These are phyloP conservation scores for Mycena rebaudengoi DNA, from an alignment of 768 basidiomycete species.

Conservation along the genomic window DNA sequence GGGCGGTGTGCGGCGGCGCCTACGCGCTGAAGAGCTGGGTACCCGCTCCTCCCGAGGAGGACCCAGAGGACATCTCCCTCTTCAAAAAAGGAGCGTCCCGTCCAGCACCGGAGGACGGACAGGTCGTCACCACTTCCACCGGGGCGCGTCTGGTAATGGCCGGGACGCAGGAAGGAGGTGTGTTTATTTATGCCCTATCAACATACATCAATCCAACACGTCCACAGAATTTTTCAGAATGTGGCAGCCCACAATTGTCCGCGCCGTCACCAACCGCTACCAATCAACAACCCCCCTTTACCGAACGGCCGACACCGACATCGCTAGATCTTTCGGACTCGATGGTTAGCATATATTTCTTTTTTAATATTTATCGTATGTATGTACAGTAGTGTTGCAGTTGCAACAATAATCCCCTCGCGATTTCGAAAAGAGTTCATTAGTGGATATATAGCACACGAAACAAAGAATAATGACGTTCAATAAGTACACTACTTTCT, in stretches of 20 bases:
- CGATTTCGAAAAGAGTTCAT: no score
- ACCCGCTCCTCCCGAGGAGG: conserved; percentile 32
- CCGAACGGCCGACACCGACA: conserved; percentile 23
- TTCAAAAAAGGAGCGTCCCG: conserved; percentile 24
- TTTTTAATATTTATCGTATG: no score
- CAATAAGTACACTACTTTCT: conserved; percentile 33
- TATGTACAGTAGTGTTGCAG: no score
- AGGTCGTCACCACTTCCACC: conserved; percentile 39
- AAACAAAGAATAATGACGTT: conserved; percentile 22
- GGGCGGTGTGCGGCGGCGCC: conserved; percentile 80
- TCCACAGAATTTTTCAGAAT: conserved; percentile 71
- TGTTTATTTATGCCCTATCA: background rate
- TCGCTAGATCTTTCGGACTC: conserved; percentile 27
- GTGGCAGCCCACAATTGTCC: conserved; percentile 77
- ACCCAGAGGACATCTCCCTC: conserved; percentile 29
- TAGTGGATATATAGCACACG: background rate
- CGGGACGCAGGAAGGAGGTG: conserved; percentile 65
- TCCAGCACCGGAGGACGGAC: conserved; percentile 18
- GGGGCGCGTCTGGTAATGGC: conserved; percentile 60
- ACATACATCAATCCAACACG: background rate
- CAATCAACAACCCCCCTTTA: conserved; percentile 48
- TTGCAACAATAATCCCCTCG: no score
- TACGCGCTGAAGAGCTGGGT: conserved; percentile 72
- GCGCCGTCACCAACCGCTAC: conserved; percentile 59
- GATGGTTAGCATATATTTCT: conserved; percentile 33